A percentile compares a stretch with the other conserved stretches of the same genome.
Evolutionary conservation across 768 basidiomycete genomes (phyloP).

Genomic region (Tricholoma matsutake): DNA sequence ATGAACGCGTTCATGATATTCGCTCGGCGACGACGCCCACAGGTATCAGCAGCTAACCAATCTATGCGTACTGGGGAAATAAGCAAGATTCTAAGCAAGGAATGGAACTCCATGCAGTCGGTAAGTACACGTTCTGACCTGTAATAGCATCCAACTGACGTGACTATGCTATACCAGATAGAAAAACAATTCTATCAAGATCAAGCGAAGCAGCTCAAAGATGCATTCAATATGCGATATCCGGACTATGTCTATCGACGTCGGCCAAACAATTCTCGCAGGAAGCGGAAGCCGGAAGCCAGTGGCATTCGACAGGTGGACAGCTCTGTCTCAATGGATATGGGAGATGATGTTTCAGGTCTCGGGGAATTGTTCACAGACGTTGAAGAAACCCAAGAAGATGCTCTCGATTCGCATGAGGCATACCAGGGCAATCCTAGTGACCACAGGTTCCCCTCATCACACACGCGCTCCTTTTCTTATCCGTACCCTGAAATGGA

Average conservation of each 20-base stretch:
- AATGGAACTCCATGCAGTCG: conserved; percentile 79
- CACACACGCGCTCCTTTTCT: conserved; percentile 9
- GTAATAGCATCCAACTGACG: neutral
- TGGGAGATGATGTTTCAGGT: conserved; percentile 28
- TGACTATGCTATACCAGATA: conserved; percentile 35
- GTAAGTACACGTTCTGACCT: conserved; percentile 38
- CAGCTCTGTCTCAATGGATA: conserved; percentile 24
- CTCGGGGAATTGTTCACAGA: conserved; percentile 36
- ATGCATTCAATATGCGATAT: conserved; percentile 80
- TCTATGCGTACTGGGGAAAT: conserved; percentile 90
- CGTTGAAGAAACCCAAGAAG: conserved; percentile 28
- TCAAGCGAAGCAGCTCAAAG: conserved; percentile 82
- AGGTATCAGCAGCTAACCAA: conserved; percentile 84
- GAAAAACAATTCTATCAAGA: conserved; percentile 89
- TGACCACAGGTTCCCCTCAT: conserved; percentile 17
- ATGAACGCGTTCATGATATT: conserved; percentile 98
- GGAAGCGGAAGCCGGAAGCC: conserved; percentile 41
- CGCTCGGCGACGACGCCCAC: conserved; percentile 75
- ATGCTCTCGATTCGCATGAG: conserved; percentile 27
- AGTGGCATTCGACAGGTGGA: conserved; percentile 26
- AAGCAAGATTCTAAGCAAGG: conserved; percentile 81
- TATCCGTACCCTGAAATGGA: conserved; percentile 21
- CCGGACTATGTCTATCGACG: conserved; percentile 90
- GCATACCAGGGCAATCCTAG: conserved; percentile 21
- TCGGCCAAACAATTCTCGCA: conserved; percentile 83